Percentiles rank a stretch among this genome's conserved stretches.
Evolutionary conservation across 2,329 filamentous ascomycete genomes (phyloP).

Genomic region (Fusarium begoniae): DNA sequence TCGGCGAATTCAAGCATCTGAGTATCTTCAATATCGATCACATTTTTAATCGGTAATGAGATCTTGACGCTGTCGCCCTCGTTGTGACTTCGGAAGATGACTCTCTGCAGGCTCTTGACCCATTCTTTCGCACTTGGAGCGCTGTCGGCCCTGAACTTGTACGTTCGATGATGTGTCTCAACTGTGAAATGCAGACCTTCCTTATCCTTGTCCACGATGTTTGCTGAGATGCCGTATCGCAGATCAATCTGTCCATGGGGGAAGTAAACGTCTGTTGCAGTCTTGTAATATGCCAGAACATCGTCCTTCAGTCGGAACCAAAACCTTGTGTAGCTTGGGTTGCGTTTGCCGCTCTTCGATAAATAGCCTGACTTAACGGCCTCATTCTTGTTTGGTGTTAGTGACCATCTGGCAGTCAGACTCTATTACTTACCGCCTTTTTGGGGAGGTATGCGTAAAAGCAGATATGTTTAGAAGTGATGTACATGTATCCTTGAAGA

Average conservation of each 20-base stretch:
- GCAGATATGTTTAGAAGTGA: conserved; percentile 91
- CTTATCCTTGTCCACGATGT: conserved; percentile 77
- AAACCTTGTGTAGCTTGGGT: conserved; percentile 86
- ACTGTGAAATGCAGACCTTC: conserved; percentile 82
- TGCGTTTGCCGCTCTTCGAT: conserved; percentile 86
- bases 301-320: conserved; percentile 96
- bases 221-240: conserved; percentile 89
- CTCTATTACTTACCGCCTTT: conserved; percentile 71
- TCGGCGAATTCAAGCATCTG: conserved; percentile 91
- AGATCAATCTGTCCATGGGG: conserved; percentile 92
- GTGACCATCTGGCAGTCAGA: neutral
- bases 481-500: conserved; percentile 94
- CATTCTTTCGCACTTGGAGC: conserved; percentile 90
- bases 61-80: conserved; percentile 98
- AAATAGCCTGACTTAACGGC: conserved; percentile 88
- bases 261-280: conserved; percentile 88
- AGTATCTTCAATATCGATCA: conserved; percentile 92
- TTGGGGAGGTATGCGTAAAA: conserved; percentile 98
- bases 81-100: conserved; percentile 95
- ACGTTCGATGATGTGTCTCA: conserved; percentile 82
- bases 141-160: conserved; percentile 90
- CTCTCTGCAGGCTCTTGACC: conserved; percentile 92
- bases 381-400: conserved; percentile 62
- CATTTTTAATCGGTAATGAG: conserved; percentile 84
- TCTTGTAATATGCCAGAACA: conserved; percentile 87